Evolutionary conservation across 2,329 filamentous ascomycete species (phyloP).

Genomic region (Escovopsis sp.): DNA sequence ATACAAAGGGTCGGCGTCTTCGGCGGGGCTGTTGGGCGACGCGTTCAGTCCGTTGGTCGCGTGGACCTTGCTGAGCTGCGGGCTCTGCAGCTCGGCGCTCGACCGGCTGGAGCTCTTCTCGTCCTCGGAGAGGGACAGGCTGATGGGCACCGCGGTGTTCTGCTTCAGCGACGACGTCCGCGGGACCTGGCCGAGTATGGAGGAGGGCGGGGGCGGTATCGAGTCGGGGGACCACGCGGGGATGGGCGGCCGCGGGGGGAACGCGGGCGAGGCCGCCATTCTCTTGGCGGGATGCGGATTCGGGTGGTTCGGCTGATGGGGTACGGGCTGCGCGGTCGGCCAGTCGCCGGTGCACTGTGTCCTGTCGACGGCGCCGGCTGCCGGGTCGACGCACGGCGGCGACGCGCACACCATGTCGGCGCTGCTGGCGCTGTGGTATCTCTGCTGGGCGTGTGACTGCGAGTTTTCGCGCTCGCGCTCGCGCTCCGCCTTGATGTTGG

Average conservation of each 20-base stretch:
- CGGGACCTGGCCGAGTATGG: constrained; percentile 9
- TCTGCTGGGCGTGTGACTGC: constrained; percentile 15
- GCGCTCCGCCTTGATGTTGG: constrained; percentile 19
- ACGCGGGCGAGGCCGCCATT: constrained; percentile 28
- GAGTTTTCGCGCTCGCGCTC: constrained; percentile 11
- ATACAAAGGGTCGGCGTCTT: constrained; percentile 73
- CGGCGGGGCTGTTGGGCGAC: constrained; percentile 45
- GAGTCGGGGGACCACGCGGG: constrained; percentile 32
- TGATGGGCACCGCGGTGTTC: constrained; percentile 27
- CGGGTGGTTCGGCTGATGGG: constrained; percentile 15
- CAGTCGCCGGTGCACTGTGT: constrained; percentile 28
- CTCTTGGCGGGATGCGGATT: constrained; percentile 37
- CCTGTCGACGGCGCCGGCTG: constrained; percentile 7
- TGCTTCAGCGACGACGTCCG: constrained; percentile 13
- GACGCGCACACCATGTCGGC: constrained; percentile 17
- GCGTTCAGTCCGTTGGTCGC: constrained; percentile 20
- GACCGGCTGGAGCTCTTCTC: constrained; percentile 41
- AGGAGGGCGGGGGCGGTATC: constrained; percentile 8
- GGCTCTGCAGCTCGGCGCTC: constrained; percentile 36
- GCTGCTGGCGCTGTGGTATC: constrained; percentile 18
- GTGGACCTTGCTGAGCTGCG: constrained; percentile 28
- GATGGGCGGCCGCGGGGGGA: constrained; percentile 33
- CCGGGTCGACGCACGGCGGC: not conserved
- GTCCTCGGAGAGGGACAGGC: constrained; percentile 44
- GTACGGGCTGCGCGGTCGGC: constrained; percentile 25